Conservation (phyloP, 2,329 filamentous ascomycete species). For the Clonostachys solani region DNA sequence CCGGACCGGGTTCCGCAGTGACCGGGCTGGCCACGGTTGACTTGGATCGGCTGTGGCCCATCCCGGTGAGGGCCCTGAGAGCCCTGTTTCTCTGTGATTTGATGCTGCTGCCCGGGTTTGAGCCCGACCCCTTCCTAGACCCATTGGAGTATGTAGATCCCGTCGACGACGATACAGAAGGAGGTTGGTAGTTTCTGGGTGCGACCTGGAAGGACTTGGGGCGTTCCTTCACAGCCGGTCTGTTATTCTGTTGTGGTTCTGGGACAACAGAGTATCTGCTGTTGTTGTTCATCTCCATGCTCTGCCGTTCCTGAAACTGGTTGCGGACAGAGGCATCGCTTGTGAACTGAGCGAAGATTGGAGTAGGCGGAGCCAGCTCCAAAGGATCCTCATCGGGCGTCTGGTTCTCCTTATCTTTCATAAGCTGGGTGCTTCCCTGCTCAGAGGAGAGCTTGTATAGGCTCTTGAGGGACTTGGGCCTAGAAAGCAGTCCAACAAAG, state of each 20-base stretch:
- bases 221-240: conserved; percentile 30
- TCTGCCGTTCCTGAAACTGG: conserved; percentile 11
- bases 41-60: conserved; percentile 31
- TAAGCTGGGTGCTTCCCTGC: conserved; percentile 38
- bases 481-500: conserved; percentile 70
- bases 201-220: conserved; percentile 46
- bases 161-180: neutral
- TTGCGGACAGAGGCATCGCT: conserved; percentile 15
- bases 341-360: conserved; percentile 75
- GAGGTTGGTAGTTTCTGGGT: neutral
- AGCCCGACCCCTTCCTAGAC: neutral
- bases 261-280: conserved; percentile 2
- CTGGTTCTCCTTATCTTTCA: conserved; percentile 78
- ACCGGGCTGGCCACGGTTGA: conserved; percentile 22
- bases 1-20: conserved; percentile 28
- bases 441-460: conserved; percentile 50
- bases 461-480: conserved; percentile 69
- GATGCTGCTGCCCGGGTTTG: conserved; percentile 9
- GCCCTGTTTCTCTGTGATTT: conserved; percentile 35
- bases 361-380: conserved; percentile 20
- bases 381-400: conserved; percentile 40
- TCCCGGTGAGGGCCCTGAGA: conserved; percentile 29
- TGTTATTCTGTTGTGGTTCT: conserved; percentile 9
- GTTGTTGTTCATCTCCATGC: conserved; percentile 14
- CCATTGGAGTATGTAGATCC: neutral